Evolutionary conservation across 352 stramenopile genomes (phyloP).

Genomic region (Phytopythium kandeliae): DNA sequence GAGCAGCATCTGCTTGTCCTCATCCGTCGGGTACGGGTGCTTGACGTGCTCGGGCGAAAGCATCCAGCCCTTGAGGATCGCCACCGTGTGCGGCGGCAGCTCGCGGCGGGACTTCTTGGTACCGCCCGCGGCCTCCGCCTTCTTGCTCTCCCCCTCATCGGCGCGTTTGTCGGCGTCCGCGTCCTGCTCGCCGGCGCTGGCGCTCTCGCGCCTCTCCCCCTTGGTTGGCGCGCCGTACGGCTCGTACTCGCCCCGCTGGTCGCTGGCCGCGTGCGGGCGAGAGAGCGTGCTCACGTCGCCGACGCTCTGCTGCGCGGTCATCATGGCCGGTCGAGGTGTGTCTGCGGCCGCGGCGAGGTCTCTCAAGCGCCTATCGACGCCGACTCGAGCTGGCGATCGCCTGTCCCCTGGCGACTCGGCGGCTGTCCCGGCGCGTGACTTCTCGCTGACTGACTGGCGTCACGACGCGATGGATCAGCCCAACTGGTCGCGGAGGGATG

Average conservation of each 20-base stretch:
- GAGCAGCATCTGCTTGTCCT: slow-evolving; percentile 89
- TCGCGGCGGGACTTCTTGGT: slow-evolving; percentile 79
- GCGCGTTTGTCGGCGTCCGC: slow-evolving; percentile 17
- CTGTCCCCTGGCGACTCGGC: not conserved
- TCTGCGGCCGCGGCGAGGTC: too few species aligned
- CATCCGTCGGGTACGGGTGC: slow-evolving; percentile 86
- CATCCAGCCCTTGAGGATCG: slow-evolving; percentile 87
- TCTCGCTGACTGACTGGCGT: not conserved
- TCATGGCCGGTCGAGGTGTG: slow-evolving; percentile 38
- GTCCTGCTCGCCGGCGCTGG: slow-evolving; percentile 13
- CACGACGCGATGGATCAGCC: too few species aligned
- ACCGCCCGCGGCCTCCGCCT: slow-evolving; percentile 23
- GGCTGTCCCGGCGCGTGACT: too few species aligned
- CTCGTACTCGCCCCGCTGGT: slow-evolving; percentile 6
- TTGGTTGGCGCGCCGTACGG: slow-evolving; percentile 20
- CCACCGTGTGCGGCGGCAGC: slow-evolving; percentile 76
- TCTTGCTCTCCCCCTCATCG: slow-evolving; percentile 12
- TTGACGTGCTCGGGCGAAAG: slow-evolving; percentile 86
- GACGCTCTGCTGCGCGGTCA: slow-evolving; percentile 50
- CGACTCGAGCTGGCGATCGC: slow-evolving; percentile 1
- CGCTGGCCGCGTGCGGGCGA: slow-evolving; percentile 19
- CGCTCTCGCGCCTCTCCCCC: slow-evolving; percentile 14
- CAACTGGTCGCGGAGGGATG: too few species aligned
- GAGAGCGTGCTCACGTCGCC: slow-evolving; percentile 35
- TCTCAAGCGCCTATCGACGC: not conserved